Conservation (phyloP, 2,329 filamentous ascomycete genomes). For the Fusarium multiceps region DNA sequence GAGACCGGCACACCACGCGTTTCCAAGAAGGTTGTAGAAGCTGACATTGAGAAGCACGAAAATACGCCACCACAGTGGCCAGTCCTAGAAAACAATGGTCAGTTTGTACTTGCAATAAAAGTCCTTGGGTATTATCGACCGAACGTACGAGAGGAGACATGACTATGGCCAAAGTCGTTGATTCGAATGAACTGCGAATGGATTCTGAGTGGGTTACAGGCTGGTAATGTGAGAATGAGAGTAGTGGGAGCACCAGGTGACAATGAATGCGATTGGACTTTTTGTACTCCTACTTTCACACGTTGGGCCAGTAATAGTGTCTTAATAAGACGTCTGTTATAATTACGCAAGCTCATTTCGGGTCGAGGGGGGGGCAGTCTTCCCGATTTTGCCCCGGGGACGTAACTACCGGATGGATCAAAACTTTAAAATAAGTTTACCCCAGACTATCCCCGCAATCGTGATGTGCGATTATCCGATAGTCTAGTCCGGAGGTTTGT, state of each 20-base stretch:
- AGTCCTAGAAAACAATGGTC: not conserved
- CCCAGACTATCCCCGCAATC: not conserved
- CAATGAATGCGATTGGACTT: not conserved
- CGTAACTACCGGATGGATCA: not conserved
- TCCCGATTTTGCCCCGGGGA: not conserved
- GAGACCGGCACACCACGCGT: slow-evolving; percentile 15
- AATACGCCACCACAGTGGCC: slow-evolving; percentile 18
- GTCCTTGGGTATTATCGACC: rapidly evolving
- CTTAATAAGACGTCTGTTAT: too few relatives aligned
- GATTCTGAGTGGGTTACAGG: not conserved
- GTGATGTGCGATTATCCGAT: not conserved
- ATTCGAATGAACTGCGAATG: not conserved
- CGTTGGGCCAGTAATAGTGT: not conserved
- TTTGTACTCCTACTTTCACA: not conserved
- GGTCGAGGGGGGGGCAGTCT: not conserved
- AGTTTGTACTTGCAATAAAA: not conserved
- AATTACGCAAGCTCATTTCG: not conserved
- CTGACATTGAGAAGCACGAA: slow-evolving; percentile 4
- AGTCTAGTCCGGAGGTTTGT: not conserved
- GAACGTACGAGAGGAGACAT: not conserved
- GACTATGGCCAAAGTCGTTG: not conserved
- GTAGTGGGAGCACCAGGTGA: not conserved
- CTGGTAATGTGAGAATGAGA: not conserved
- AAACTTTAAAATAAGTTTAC: not conserved
- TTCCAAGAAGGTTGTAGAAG: slow-evolving; percentile 6